Percentiles rank a stretch among this genome's conserved stretches.
These are phyloP conservation scores for Nitzschia palea DNA, from an alignment of 108 stramenopile genomes.

Conservation along the genomic window DNA sequence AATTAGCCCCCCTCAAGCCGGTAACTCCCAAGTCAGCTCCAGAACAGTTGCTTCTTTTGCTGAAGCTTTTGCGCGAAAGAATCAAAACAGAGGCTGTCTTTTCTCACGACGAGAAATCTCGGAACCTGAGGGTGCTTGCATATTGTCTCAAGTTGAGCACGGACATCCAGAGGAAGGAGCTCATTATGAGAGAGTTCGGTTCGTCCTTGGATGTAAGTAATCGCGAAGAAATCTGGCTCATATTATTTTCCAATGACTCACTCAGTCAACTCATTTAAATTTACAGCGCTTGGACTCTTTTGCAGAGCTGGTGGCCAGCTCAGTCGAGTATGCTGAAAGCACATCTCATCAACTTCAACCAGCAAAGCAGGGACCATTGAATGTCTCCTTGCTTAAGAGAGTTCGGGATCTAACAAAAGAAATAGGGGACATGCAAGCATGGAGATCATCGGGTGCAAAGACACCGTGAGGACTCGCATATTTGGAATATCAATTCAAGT, in stretches of 20 bases:
- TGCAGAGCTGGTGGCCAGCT: constrained; percentile 61
- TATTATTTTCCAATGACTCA: too few relatives aligned
- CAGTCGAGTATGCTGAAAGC: constrained; percentile 82
- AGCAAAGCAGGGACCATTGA: constrained; percentile 40
- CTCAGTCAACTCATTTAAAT: too few relatives aligned
- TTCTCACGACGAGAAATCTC: constrained; percentile 63
- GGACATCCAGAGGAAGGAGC: constrained; percentile 52
- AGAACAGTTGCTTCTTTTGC: constrained; percentile 74
- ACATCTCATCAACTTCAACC: constrained; percentile 66
- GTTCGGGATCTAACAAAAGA: constrained; percentile 58
- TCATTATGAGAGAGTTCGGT: constrained; percentile 74
- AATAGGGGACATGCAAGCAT: constrained; percentile 47
- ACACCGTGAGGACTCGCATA: neutral
- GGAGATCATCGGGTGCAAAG: constrained; percentile 48
- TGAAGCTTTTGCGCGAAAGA: constrained; percentile 71
- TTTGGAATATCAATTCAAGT: too few relatives aligned
- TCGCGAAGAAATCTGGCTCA: too few relatives aligned
- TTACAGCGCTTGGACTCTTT: constrained; percentile 76
- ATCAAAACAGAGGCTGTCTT: constrained; percentile 87
- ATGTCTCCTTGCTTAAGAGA: constrained; percentile 55
- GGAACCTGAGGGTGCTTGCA: constrained; percentile 74
- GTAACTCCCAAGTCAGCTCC: constrained; percentile 44
- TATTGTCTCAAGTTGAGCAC: constrained; percentile 63
- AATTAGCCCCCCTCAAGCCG: constrained; percentile 3
- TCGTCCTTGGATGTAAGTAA: constrained; percentile 76